phyloP scores from a whole-genome alignment of 768 basidiomycete genomes.

The Tephrocybe sp. region DNA sequence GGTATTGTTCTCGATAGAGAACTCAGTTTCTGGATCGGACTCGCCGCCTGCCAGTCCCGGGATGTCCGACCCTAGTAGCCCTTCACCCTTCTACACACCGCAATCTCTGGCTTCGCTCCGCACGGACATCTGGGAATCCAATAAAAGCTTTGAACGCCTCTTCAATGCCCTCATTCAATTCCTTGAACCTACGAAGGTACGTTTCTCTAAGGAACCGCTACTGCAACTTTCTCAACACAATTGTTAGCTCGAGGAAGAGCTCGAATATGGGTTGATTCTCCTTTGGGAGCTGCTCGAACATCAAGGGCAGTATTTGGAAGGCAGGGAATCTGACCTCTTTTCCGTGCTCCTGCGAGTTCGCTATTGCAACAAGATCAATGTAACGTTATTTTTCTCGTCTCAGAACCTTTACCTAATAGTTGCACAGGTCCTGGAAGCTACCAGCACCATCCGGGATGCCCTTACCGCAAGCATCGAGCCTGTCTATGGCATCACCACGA shows the following conservation, averaged over 20 bases:
- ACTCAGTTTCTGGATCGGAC: slow-evolving; percentile 51
- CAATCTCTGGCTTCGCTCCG: slow-evolving; percentile 43
- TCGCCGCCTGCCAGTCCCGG: slow-evolving; percentile 60
- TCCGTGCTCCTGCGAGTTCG: slow-evolving; percentile 68
- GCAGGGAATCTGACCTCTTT: slow-evolving; percentile 77
- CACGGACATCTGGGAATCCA: slow-evolving; percentile 70
- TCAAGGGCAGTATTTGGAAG: slow-evolving; percentile 72
- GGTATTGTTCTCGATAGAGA: slow-evolving; percentile 59
- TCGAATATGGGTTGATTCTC: slow-evolving; percentile 80
- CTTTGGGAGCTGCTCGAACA: slow-evolving; percentile 84
- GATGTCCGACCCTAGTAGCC: slow-evolving; percentile 50
- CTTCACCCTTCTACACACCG: slow-evolving; percentile 53
- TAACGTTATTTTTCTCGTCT: slow-evolving; percentile 34
- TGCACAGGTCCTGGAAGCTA: slow-evolving; percentile 76
- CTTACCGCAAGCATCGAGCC: slow-evolving; percentile 74
- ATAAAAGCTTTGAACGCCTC: slow-evolving; percentile 68
- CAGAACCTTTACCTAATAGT: background rate
- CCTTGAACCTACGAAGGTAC: slow-evolving; percentile 63
- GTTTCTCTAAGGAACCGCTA: slow-evolving; percentile 13
- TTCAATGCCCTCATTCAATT: slow-evolving; percentile 66
- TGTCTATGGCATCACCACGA: slow-evolving; percentile 81
- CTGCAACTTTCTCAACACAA: background rate
- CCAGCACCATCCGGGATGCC: slow-evolving; percentile 76
- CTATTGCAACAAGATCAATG: slow-evolving; percentile 70
- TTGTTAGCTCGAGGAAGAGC: slow-evolving; percentile 55